A percentile compares a stretch with the other conserved stretches of the same genome.
Evolutionary conservation across 352 stramenopile species (phyloP).

Genomic region (Peronosclerospora sorghi): DNA sequence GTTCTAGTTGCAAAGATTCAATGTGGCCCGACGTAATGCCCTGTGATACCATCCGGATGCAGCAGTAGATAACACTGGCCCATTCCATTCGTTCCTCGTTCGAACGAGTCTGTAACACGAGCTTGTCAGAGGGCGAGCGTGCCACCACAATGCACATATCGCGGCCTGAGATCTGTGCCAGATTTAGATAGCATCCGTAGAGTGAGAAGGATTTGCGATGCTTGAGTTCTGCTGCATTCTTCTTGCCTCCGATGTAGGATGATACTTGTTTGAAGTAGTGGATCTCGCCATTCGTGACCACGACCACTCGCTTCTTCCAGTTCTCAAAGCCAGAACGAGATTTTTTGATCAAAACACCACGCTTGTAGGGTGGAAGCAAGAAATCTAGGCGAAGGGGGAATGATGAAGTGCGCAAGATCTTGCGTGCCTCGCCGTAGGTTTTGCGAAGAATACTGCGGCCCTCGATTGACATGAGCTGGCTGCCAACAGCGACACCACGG

Average conservation of each 20-base stretch:
- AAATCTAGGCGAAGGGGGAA: constrained; percentile 71
- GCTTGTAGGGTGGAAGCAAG: constrained; percentile 74
- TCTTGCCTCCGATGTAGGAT: constrained; percentile 19
- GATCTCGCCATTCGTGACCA: constrained; percentile 74
- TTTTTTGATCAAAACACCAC: constrained; percentile 72
- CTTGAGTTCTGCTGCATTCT: constrained; percentile 38
- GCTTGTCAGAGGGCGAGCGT: constrained; percentile 75
- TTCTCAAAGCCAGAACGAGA: constrained; percentile 79
- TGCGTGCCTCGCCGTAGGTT: constrained; percentile 41
- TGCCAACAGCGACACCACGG: constrained; percentile 44
- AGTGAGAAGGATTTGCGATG: constrained; percentile 79
- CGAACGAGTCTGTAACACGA: constrained; percentile 57
- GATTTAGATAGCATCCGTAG: constrained; percentile 75
- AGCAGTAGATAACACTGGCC: constrained; percentile 82
- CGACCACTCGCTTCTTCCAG: constrained; percentile 74
- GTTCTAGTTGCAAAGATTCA: constrained; percentile 57
- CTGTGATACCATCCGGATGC: constrained; percentile 79
- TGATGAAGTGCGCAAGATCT: constrained; percentile 33
- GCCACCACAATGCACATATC: constrained; percentile 77
- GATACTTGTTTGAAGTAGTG: constrained; percentile 74
- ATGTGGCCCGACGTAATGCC: constrained; percentile 78
- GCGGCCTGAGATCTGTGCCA: constrained; percentile 58
- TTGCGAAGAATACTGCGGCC: constrained; percentile 51
- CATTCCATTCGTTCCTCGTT: constrained; percentile 80
- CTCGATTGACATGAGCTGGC: constrained; percentile 61